Conservation (phyloP, 2,329 filamentous ascomycete species). For the Hypoxylon sp. region DNA sequence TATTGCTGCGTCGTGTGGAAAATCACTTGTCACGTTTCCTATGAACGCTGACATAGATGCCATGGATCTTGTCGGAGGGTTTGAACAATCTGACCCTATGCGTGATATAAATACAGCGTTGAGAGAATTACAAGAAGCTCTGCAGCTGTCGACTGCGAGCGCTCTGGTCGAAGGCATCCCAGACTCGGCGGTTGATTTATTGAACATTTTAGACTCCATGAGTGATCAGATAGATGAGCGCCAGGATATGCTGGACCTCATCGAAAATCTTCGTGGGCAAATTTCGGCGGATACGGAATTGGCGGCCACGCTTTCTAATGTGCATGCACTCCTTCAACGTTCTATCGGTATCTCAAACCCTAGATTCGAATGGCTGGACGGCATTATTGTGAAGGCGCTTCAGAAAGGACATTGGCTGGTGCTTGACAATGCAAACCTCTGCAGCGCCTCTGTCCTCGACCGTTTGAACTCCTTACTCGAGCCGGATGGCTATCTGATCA, state of each 20-base stretch:
- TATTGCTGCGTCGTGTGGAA: conserved; percentile 83
- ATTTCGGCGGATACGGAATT: conserved; percentile 64
- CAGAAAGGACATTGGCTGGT: conserved; percentile 92
- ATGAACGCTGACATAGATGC: conserved; percentile 97
- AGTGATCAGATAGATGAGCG: conserved; percentile 59
- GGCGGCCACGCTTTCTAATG: conserved; percentile 62
- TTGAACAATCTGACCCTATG: conserved; percentile 90
- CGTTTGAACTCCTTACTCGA: conserved; percentile 95
- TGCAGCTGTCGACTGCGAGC: conserved; percentile 66
- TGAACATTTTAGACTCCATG: conserved; percentile 64
- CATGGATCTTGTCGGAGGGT: conserved; percentile 96
- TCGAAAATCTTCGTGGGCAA: conserved; percentile 59
- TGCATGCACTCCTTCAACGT: conserved; percentile 65
- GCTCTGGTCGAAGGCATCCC: conserved; percentile 65
- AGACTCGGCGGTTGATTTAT: conserved; percentile 63
- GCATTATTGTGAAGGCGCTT: conserved; percentile 88
- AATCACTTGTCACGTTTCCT: conserved; percentile 83
- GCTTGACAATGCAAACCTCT: conserved; percentile 97
- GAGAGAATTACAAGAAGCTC: conserved; percentile 55
- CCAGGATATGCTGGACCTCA: conserved; percentile 56
- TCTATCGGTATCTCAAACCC: conserved; percentile 76
- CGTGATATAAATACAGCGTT: conserved; percentile 77
- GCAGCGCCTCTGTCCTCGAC: conserved; percentile 94
- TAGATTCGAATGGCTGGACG: conserved; percentile 96
- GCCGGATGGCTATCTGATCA: conserved; percentile 86